Base-by-base conservation (phyloP, 192 early-diverging fungal species). In the Gonapodya sp. region DNA sequence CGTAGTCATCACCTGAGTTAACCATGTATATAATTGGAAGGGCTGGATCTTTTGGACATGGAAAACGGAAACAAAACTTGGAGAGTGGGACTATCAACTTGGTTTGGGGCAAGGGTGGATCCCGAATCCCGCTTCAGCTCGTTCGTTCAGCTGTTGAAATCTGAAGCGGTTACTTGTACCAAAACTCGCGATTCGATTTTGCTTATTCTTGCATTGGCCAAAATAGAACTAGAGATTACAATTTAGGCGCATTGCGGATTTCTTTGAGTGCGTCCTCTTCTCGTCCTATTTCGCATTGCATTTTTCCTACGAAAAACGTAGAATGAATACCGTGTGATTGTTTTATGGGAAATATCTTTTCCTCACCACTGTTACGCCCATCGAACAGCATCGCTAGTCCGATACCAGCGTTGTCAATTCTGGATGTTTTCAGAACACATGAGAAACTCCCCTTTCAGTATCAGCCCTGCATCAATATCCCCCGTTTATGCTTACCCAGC, bases 331-430 rank as follows among this genome's bases (percentile, higher is more conserved):
- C n/a, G n/a, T n/a, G n/a, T n/a, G n/a, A n/a, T n/a, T n/a, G n/a
- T n/a, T n/a, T n/a, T n/a, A n/a, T n/a, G n/a, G n/a, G n/a, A n/a
- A n/a, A n/a, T n/a, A n/a, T n/a, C n/a, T n/a, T n/a, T n/a, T n/a
- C n/a, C n/a, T n/a, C n/a, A 77, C 89, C 89, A 18, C 81, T 86
- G 81, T 90, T 90, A 1, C 82, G 82, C 35, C 88, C 86, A 64
- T 86, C 84, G 82, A 90, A 90, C 35, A 90, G 78, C 80, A 80
- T 82, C 14, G 86, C 79, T 31, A 90, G 84, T 0, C 86, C 87
- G 0, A 78, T 72, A 0, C 88, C 88, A 33, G 88, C 87, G 33
- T 89, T 89, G 73, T 89, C 88, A 34, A 90, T 77, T 33, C 75
- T 77, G 31, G 14, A 33, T 2, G 75, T 32, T 2, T 33, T 2